phyloP scores from a whole-genome alignment of 352 stramenopile species.

The Nothophytophthora sp. region DNA sequence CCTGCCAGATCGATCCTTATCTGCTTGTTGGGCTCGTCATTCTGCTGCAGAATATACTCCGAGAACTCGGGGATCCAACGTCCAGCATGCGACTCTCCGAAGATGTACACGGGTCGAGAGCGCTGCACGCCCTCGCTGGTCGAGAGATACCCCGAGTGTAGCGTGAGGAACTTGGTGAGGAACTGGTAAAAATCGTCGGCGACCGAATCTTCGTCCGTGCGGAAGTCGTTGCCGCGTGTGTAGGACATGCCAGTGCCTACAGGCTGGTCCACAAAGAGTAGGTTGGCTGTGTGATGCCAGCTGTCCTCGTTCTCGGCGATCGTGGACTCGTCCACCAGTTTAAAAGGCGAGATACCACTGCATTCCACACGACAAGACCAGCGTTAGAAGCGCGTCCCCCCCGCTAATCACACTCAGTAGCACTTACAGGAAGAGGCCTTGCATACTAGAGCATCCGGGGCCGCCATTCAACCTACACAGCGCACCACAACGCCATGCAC shows the following conservation, averaged over 20 bases:
- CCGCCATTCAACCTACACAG: slow-evolving; percentile 70
- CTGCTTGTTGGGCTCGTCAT: slow-evolving; percentile 36
- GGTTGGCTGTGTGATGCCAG: slow-evolving; percentile 73
- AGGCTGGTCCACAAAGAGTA: slow-evolving; percentile 87
- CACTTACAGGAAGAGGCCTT: slow-evolving; percentile 72
- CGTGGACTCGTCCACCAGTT: slow-evolving; percentile 46
- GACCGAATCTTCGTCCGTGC: slow-evolving; percentile 44
- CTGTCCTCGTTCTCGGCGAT: slow-evolving; percentile 71
- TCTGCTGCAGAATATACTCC: slow-evolving; percentile 91
- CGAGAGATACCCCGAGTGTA: slow-evolving; percentile 78
- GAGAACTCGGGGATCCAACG: slow-evolving; percentile 98
- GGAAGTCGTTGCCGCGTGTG: slow-evolving; percentile 55
- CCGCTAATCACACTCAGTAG: neutral
- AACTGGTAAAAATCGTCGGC: slow-evolving; percentile 94
- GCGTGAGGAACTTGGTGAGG: slow-evolving; percentile 91
- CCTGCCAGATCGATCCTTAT: slow-evolving; percentile 75
- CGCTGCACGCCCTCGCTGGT: slow-evolving; percentile 37
- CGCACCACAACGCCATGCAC: slow-evolving; percentile 2
- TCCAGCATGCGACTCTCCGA: slow-evolving; percentile 96
- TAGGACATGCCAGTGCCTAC: slow-evolving; percentile 81
- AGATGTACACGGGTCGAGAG: slow-evolving; percentile 92
- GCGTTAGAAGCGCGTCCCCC: neutral
- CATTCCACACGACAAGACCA: neutral
- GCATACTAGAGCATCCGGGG: slow-evolving; percentile 81
- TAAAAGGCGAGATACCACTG: slow-evolving; percentile 71